These are phyloP conservation scores for Mucor plumbeus DNA, from an alignment of 371 early-diverging fungal genomes.

Conservation along the genomic window DNA sequence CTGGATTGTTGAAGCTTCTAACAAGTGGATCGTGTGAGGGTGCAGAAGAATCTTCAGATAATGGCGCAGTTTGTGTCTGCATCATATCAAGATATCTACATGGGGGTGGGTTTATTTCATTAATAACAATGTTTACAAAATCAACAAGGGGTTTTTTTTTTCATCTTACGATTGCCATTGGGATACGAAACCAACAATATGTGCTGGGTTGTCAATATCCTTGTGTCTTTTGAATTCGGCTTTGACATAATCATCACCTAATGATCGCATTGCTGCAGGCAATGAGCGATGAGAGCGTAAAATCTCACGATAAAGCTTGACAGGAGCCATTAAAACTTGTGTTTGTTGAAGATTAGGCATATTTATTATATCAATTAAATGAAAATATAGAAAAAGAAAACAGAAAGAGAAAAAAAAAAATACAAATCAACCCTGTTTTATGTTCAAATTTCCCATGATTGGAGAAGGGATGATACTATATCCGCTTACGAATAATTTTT, in stretches of 20 bases:
- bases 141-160: background rate
- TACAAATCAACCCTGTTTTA: background rate
- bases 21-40: conserved; percentile 42
- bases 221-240: conserved; percentile 70
- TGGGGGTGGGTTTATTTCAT: background rate
- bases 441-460: background rate
- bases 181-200: conserved; percentile 66
- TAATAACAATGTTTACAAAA: too few species aligned
- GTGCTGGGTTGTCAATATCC: conserved; percentile 65
- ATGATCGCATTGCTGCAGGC: conserved; percentile 62
- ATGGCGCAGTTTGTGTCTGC: conserved; percentile 41
- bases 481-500: background rate
- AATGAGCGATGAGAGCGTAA: conserved; percentile 62
- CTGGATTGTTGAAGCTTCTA: conserved; percentile 40
- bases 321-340: conserved; percentile 54
- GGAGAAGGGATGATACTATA: background rate
- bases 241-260: conserved; percentile 74
- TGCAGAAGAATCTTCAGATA: conserved; percentile 30
- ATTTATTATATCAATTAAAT: background rate
- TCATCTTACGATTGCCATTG: conserved; percentile 67
- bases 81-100: conserved; percentile 39
- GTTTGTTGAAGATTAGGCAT: conserved; percentile 29
- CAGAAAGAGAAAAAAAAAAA: background rate
- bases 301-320: conserved; percentile 66
- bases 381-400: background rate